A percentile compares a stretch with the other conserved stretches of the same genome.
Evolutionary conservation across 192 early-diverging fungal species (phyloP).

Genomic region (Podila minutissima): DNA sequence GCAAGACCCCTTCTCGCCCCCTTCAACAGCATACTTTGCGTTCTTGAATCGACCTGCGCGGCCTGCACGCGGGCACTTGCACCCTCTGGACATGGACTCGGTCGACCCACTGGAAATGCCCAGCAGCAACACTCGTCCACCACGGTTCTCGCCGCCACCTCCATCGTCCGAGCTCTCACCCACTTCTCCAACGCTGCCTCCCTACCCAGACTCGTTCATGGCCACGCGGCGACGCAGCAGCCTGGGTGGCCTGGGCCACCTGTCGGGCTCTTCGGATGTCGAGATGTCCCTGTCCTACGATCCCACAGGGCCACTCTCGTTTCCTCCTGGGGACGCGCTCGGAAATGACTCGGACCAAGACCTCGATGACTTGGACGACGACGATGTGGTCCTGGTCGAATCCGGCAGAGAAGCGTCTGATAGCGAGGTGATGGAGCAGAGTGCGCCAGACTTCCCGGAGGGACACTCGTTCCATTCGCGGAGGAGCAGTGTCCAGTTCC

Average conservation of each 20-base stretch:
- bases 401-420: conserved; percentile 33
- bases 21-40: conserved; percentile 40
- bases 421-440: conserved; percentile 47
- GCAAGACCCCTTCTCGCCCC: conserved; percentile 35
- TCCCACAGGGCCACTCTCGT: background rate
- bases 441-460: conserved; percentile 33
- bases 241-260: background rate
- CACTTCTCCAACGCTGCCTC: background rate
- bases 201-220: background rate
- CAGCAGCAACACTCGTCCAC: background rate
- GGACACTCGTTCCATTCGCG: conserved; percentile 39
- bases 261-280: background rate
- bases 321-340: background rate
- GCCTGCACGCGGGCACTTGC: conserved; percentile 21
- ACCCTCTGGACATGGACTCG: conserved; percentile 33
- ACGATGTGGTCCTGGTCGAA: conserved; percentile 30
- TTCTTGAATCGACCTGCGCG: conserved; percentile 39
- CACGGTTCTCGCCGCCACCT: background rate
- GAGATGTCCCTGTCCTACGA: background rate
- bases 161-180: background rate
- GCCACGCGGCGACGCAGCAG: background rate
- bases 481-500: conserved; percentile 29
- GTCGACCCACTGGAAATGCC: conserved; percentile 37
- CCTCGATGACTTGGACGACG: background rate
- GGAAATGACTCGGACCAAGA: conserved; percentile 5